These are phyloP conservation scores for Acacia confusa DNA, from an alignment of 306 rosid species.

Conservation along the genomic window DNA sequence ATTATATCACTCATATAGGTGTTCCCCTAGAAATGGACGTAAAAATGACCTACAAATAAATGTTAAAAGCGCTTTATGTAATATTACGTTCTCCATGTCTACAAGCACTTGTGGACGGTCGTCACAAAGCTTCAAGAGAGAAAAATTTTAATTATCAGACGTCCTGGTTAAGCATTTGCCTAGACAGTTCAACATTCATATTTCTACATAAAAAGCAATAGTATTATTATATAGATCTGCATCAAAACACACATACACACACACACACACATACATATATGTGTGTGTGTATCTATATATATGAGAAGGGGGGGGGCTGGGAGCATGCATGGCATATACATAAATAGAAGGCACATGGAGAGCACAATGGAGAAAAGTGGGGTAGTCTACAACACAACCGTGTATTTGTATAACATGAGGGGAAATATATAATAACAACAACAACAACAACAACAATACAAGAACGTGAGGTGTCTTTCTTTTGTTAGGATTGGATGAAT, in stretches of 20 bases:
- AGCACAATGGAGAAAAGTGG: not conserved
- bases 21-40: no score
- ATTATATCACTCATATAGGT: no score
- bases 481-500: not conserved
- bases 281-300: no score
- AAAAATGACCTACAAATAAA: no score
- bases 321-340: not conserved
- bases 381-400: not conserved
- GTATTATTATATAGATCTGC: not conserved
- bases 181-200: not conserved
- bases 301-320: not conserved
- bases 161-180: not conserved
- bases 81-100: not conserved
- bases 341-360: not conserved
- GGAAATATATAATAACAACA: not conserved
- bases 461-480: not conserved
- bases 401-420: not conserved
- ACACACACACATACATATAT: no score
- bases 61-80: no score
- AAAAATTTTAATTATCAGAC: not conserved
- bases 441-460: not conserved
- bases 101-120: not conserved
- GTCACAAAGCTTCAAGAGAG: not conserved
- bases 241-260: no score
- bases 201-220: not conserved